Percentiles rank a stretch among this genome's conserved stretches.
Conservation (phyloP, 1,139 yeast genomes). For the Candida labiduridarum region DNA sequence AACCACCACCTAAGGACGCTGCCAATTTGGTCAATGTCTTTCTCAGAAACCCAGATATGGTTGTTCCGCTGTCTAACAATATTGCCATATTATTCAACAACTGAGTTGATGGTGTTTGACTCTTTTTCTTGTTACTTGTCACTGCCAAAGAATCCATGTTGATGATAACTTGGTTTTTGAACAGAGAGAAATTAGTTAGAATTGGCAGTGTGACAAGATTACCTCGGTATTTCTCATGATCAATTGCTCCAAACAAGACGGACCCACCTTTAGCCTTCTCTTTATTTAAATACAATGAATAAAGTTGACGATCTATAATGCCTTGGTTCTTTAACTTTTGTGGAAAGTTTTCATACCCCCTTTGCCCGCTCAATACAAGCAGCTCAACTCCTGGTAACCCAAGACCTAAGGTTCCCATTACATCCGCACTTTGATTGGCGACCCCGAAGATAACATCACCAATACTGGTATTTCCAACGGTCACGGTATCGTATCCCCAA, state of each 20-base stretch:
- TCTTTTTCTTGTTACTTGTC: neutral
- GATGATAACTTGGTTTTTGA: neutral
- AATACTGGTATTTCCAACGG: conserved; percentile 14
- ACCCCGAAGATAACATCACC: conserved; percentile 26
- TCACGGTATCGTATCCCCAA: conserved; percentile 53
- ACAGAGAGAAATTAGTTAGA: neutral
- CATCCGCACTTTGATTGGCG: conserved; percentile 13
- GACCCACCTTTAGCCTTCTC: conserved; percentile 23
- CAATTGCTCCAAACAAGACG: conserved; percentile 32
- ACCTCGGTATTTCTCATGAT: conserved; percentile 27
- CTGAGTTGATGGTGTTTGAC: neutral
- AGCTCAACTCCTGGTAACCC: conserved; percentile 17
- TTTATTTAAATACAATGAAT: conserved; percentile 34
- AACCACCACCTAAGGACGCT: neutral
- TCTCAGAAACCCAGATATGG: conserved; percentile 1
- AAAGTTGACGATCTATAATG: conserved; percentile 42
- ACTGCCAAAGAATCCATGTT: neutral
- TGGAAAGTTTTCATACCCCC: conserved; percentile 33
- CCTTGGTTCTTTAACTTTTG: conserved; percentile 40
- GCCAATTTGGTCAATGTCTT: neutral
- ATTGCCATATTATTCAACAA: neutral
- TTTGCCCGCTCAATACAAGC: conserved; percentile 2
- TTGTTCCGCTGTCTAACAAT: conserved; percentile 1
- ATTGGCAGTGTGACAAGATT: conserved; percentile 5
- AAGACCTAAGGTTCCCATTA: conserved; percentile 23